Base-by-base conservation (phyloP, 768 basidiomycete genomes). In the Naganishia vaughanmartiniae region DNA sequence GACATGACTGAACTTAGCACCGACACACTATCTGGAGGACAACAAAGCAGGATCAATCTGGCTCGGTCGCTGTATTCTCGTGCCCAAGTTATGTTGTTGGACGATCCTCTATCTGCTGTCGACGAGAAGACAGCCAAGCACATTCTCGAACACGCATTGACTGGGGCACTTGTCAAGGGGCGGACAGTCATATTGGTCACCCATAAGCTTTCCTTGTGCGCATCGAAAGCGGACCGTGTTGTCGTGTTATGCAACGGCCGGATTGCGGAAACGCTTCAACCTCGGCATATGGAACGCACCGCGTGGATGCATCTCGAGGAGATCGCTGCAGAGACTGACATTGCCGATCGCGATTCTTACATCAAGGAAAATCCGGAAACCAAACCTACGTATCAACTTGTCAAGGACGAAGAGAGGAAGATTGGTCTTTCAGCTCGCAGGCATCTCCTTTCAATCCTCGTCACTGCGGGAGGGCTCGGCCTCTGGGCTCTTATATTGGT, bases 21-120 rank as follows among this genome's bases (percentile, higher is more conserved):
- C 79, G 81, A 42, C 21, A 60, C 28, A 21, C 42, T 19, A 53
- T 58, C 71, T 34, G 69, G 69, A 34, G 69, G 69, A 24, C 69
- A 70, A 46, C 42, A 66, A 24, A 54, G 65, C 54, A 45, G 55
- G 24, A 34, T 70, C 31, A 54, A 26, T 21, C 42, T 31, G 26
- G 81, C 81, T 4, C 70, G 81, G n/a, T 76, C 78, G 51, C 60
- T 81, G 17, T 80, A 81, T 69, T 79, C 77, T 14, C 73, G 77
- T 5, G 79, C 79, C 1, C 69, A 71, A 34, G 78, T 76, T 74
- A 74, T 75, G 4, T 39, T 54, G 4, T 26, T 73, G 2, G 72
- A 73, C 33, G 81, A 81, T 53, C 75, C 77, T 28, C 69, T 80
- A n/a, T 77, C 76, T 4, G 81, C 81, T 11, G 79, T 81, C 17